Conservation (phyloP, 306 rosid genomes). For the Leucaena leucocephala region DNA sequence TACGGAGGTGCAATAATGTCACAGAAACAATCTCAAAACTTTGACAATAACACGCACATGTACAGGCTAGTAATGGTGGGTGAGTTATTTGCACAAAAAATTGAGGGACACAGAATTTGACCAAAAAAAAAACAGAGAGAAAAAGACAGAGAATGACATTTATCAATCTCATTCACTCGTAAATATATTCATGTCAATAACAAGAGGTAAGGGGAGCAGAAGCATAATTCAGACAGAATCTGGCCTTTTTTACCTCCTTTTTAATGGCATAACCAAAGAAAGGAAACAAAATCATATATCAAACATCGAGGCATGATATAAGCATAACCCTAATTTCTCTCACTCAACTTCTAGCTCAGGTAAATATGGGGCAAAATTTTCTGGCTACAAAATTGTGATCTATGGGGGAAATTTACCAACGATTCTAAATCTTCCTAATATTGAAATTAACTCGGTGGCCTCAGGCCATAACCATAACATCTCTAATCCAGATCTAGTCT, state of each 20-base stretch:
- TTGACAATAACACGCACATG: too few relatives aligned
- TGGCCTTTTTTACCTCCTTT: not conserved
- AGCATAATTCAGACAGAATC: not conserved
- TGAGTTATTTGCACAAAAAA: too few relatives aligned
- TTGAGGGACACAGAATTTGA: not conserved
- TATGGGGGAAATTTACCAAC: slow-evolving; percentile 50
- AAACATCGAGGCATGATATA: slow-evolving; percentile 36
- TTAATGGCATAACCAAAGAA: not conserved
- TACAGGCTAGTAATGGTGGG: too few relatives aligned
- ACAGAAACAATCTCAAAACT: not conserved
- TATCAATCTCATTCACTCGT: not conserved
- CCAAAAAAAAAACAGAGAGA: not conserved
- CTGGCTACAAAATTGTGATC: slow-evolving; percentile 64
- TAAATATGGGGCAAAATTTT: slow-evolving; percentile 56
- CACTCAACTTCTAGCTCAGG: slow-evolving; percentile 50
- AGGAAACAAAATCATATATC: not conserved
- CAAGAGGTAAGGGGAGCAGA: not conserved
- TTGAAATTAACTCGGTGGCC: slow-evolving; percentile 41
- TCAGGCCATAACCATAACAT: slow-evolving; percentile 17
- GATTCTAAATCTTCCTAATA: slow-evolving; percentile 33
- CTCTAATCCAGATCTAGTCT: slow-evolving; percentile 49
- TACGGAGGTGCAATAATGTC: not conserved
- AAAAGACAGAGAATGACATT: not conserved
- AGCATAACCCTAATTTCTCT: slow-evolving; percentile 35
- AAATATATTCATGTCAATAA: not conserved